These are phyloP conservation scores for Danielozyma ontarioensis DNA, from an alignment of 805 yeast genomes.

Conservation along the genomic window DNA sequence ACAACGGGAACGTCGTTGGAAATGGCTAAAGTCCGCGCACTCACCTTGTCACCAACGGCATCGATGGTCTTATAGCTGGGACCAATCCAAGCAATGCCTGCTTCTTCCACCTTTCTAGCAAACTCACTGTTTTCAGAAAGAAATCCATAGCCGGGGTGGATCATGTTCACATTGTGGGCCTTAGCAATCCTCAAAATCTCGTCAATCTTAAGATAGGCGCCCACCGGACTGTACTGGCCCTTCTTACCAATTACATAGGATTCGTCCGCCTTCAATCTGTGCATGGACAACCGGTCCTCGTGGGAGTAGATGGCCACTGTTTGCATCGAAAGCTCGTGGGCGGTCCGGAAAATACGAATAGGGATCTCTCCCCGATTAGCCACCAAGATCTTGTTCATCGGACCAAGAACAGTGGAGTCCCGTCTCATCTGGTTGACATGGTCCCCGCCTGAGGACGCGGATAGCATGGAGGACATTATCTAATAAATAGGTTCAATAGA, in stretches of 20 bases:
- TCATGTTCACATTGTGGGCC: slow-evolving; percentile 32
- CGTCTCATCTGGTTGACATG: slow-evolving; percentile 37
- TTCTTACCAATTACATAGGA: slow-evolving; percentile 86
- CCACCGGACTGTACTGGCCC: slow-evolving; percentile 91
- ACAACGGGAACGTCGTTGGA: slow-evolving; percentile 84
- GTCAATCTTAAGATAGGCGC: slow-evolving; percentile 92
- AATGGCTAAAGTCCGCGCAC: slow-evolving; percentile 84
- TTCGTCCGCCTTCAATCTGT: slow-evolving; percentile 90
- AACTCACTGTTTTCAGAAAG: slow-evolving; percentile 88
- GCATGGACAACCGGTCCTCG: slow-evolving; percentile 93
- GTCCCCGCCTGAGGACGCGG: slow-evolving; percentile 5
- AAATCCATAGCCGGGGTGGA: slow-evolving; percentile 51
- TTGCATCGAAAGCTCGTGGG: slow-evolving; percentile 95
- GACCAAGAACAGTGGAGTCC: slow-evolving; percentile 39
- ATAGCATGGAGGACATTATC: not conserved
- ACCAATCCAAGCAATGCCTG: slow-evolving; percentile 94
- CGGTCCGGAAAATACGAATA: slow-evolving; percentile 88
- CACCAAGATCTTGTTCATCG: slow-evolving; percentile 60
- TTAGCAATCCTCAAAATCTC: slow-evolving; percentile 76
- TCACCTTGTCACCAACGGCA: slow-evolving; percentile 93
- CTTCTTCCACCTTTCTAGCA: slow-evolving; percentile 84
- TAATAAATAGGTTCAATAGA: no score
- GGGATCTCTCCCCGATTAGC: slow-evolving; percentile 87
- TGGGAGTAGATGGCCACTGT: slow-evolving; percentile 96
- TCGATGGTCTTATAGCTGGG: slow-evolving; percentile 87